A percentile compares a stretch with the other conserved stretches of the same genome.
Conservation (phyloP, 768 basidiomycete species). For the Phanerochaete sordida region DNA sequence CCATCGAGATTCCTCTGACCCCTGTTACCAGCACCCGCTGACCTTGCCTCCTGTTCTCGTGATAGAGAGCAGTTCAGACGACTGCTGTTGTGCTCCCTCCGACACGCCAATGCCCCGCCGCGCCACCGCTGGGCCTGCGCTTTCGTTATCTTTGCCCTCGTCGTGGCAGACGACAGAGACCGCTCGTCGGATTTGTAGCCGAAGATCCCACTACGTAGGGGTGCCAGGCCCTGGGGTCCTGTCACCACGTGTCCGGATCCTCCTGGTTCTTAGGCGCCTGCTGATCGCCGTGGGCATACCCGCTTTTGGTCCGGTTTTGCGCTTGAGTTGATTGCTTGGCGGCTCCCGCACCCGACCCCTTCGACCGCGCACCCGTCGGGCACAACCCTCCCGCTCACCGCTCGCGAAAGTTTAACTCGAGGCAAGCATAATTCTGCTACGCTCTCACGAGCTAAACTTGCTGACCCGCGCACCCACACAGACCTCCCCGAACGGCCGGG, state of each 20-base stretch:
- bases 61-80: neutral
- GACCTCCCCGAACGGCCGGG: neutral
- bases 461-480: neutral
- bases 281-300: conserved; percentile 6
- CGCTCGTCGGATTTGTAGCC: conserved; percentile 6
- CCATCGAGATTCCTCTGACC: conserved; percentile 4
- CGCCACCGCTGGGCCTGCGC: neutral
- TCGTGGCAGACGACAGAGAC: neutral
- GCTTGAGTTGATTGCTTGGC: neutral
- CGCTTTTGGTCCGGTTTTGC: neutral
- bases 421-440: neutral
- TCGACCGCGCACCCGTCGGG: neutral
- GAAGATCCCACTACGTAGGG: conserved; percentile 10
- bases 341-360: neutral
- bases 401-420: neutral
- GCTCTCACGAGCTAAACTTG: neutral
- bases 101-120: neutral
- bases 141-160: neutral
- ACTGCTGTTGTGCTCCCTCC: neutral
- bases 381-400: neutral
- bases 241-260: conserved; percentile 12
- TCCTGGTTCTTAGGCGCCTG: neutral
- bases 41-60: neutral
- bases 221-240: conserved; percentile 2
- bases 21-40: conserved; percentile 3